phyloP scores from a whole-genome alignment of 805 yeast genomes.

The Kuraishia molischiana region DNA sequence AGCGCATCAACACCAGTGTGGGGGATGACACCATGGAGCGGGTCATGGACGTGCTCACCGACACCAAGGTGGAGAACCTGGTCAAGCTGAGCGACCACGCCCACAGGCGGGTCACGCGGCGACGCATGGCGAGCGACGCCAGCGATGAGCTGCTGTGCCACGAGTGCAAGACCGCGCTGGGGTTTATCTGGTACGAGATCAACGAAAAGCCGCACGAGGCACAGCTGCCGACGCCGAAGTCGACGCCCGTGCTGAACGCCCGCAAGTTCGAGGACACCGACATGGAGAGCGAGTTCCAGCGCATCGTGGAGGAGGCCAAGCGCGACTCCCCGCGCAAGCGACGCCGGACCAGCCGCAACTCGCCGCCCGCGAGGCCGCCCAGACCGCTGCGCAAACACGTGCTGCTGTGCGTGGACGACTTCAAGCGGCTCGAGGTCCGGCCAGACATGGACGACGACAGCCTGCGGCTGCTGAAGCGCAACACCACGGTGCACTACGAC shows the following conservation, averaged over 20 bases:
- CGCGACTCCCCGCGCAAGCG: too few species aligned
- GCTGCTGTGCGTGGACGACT: not conserved
- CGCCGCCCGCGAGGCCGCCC: too few species aligned
- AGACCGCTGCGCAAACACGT: too few species aligned
- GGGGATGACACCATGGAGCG: slow-evolving; percentile 1
- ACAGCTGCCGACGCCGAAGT: slow-evolving; percentile 19
- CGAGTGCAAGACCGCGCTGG: slow-evolving; percentile 36
- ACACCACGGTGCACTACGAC: not conserved
- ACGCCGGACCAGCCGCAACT: too few species aligned
- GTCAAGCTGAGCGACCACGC: slow-evolving; percentile 3
- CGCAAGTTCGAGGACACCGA: slow-evolving; percentile 5
- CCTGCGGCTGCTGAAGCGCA: not conserved
- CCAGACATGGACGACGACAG: not conserved
- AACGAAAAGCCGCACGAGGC: slow-evolving; percentile 13
- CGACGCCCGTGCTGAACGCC: slow-evolving; percentile 6
- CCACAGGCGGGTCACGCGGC: not conserved
- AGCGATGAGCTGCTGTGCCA: slow-evolving; percentile 37
- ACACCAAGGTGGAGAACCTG: slow-evolving; percentile 6
- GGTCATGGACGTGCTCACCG: not conserved
- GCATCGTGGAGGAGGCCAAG: slow-evolving; percentile 13
- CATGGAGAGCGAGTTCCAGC: slow-evolving; percentile 13
- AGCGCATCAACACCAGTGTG: slow-evolving; percentile 11
- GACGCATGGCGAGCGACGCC: slow-evolving; percentile 10
- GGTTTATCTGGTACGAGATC: slow-evolving; percentile 36
- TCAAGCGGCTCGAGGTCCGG: not conserved